Conservation (phyloP, 2,329 filamentous ascomycete species). For the Talaromyces pinophilus region DNA sequence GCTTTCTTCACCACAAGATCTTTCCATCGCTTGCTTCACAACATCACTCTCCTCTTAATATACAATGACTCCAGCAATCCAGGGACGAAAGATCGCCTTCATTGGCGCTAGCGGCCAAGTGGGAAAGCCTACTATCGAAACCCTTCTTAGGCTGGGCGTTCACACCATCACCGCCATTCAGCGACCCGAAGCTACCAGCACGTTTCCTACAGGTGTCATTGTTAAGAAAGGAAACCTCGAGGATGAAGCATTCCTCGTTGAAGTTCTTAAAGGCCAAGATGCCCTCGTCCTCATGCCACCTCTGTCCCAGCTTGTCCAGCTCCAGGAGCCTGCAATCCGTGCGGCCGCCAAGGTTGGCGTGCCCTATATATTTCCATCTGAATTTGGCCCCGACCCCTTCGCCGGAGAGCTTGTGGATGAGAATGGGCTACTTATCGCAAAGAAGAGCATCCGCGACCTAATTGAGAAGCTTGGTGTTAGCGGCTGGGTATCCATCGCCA, state of each 20-base stretch:
- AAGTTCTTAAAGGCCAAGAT: constrained; percentile 57
- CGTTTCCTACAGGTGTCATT: constrained; percentile 49
- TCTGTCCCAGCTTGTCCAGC: constrained; percentile 45
- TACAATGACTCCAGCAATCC: neutral
- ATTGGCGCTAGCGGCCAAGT: neutral
- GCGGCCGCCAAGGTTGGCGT: constrained; percentile 60
- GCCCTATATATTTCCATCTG: constrained; percentile 59
- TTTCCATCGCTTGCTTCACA: neutral
- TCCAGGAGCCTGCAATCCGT: constrained; percentile 49
- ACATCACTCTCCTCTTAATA: neutral
- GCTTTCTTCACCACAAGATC: neutral
- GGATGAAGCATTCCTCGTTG: constrained; percentile 48
- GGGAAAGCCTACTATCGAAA: neutral
- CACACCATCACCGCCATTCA: constrained; percentile 56
- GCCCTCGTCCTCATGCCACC: constrained; percentile 59
- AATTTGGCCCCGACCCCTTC: constrained; percentile 36
- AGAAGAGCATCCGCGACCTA: constrained; percentile 21
- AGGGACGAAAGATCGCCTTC: neutral
- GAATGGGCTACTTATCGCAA: constrained; percentile 32
- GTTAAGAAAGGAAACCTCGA: constrained; percentile 52
- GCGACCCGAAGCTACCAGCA: constrained; percentile 45
- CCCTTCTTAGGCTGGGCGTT: constrained; percentile 50
- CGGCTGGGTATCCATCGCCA: constrained; percentile 46
- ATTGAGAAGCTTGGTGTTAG: constrained; percentile 45
- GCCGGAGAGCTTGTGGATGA: constrained; percentile 39